A percentile compares a stretch with the other conserved stretches of the same genome.
Evolutionary conservation across 1,139 yeast species (phyloP).

Genomic region (Nakaseomyces glabratus): DNA sequence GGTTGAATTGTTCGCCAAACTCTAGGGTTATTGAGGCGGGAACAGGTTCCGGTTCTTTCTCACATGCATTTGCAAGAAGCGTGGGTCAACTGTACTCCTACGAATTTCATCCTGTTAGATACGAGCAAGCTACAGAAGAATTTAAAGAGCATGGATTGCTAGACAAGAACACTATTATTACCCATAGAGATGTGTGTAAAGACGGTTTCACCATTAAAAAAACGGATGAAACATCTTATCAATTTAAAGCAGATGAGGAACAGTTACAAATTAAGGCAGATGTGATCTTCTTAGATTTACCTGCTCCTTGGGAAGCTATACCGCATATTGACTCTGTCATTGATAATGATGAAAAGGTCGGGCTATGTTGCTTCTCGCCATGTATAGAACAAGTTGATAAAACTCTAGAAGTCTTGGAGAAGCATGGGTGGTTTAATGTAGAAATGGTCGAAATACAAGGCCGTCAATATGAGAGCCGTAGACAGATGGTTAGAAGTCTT

Average conservation of each 20-base stretch:
- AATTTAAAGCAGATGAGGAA: slow-evolving; percentile 18
- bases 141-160: slow-evolving; percentile 61
- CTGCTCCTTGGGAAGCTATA: slow-evolving; percentile 96
- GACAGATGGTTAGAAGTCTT: slow-evolving; percentile 74
- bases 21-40: slow-evolving; percentile 90
- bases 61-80: slow-evolving; percentile 85
- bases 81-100: slow-evolving; percentile 73
- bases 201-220: slow-evolving; percentile 61
- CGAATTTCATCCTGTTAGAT: slow-evolving; percentile 87
- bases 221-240: slow-evolving; percentile 30
- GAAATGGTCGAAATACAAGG: slow-evolving; percentile 92
- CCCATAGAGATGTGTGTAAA: slow-evolving; percentile 88
- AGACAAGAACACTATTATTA: slow-evolving; percentile 44
- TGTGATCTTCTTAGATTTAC: slow-evolving; percentile 80
- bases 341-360: slow-evolving; percentile 44
- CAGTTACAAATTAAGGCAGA: slow-evolving; percentile 44
- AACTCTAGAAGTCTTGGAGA: slow-evolving; percentile 66
- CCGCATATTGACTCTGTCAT: slow-evolving; percentile 60
- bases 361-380: slow-evolving; percentile 91
- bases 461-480: slow-evolving; percentile 82
- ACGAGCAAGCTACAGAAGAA: slow-evolving; percentile 66
- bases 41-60: slow-evolving; percentile 93
- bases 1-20: slow-evolving; percentile 66
- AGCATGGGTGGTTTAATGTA: slow-evolving; percentile 75
- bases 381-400: slow-evolving; percentile 94